These are phyloP conservation scores for Tetramitus jugosus DNA, from an alignment of 208 protist genomes.

Conservation along the genomic window DNA sequence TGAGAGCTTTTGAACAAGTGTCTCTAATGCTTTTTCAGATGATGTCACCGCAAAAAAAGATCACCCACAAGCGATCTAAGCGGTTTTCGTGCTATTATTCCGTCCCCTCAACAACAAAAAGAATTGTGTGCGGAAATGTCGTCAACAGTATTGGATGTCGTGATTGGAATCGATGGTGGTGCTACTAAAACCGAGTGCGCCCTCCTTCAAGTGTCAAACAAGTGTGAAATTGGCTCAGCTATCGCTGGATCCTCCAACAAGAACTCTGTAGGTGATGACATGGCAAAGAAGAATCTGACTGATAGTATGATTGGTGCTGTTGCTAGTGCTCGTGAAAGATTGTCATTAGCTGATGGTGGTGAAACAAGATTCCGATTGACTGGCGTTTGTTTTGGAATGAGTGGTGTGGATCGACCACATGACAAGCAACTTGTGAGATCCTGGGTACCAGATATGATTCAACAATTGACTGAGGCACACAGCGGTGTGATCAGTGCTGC, in stretches of 20 bases:
- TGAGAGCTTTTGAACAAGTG: too few relatives aligned
- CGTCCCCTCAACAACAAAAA: too few relatives aligned
- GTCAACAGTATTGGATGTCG: too few relatives aligned
- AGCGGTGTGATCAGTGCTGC: background rate
- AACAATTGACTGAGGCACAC: background rate
- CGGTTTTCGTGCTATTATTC: too few relatives aligned
- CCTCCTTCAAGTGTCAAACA: background rate
- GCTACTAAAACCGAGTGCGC: background rate
- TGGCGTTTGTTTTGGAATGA: background rate
- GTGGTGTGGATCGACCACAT: conserved; percentile 12
- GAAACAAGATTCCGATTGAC: background rate
- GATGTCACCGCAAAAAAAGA: too few relatives aligned
- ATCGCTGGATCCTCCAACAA: background rate
- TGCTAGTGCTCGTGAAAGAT: background rate
- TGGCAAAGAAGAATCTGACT: background rate
- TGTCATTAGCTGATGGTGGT: background rate
- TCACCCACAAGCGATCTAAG: too few relatives aligned
- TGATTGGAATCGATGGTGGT: background rate
- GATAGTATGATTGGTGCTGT: background rate
- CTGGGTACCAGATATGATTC: background rate
- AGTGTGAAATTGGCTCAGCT: background rate
- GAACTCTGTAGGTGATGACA: conserved; percentile 1
- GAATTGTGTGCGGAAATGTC: too few relatives aligned
- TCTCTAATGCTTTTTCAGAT: too few relatives aligned
- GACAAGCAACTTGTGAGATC: background rate